phyloP scores from a whole-genome alignment of 2,329 filamentous ascomycete genomes.

The Chrysoporthe austroafricana region DNA sequence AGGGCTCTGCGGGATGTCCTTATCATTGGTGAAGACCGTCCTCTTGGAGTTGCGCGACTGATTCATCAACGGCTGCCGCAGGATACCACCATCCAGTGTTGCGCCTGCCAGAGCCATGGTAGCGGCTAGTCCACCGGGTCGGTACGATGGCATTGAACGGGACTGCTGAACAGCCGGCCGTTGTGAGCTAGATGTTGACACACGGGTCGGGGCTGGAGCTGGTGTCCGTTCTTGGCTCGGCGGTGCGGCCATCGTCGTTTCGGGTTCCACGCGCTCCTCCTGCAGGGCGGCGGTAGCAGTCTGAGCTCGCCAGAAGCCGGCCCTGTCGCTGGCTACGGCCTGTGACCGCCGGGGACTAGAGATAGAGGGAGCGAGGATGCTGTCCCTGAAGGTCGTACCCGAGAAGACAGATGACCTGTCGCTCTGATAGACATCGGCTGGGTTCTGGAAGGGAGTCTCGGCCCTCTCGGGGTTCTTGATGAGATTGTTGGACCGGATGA shows the following conservation, averaged over 20 bases:
- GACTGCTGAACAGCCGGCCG: constrained; percentile 16
- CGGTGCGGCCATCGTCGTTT: background rate
- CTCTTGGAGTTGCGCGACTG: constrained; percentile 47
- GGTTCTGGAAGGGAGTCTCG: constrained; percentile 18
- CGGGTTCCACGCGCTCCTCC: constrained; percentile 3
- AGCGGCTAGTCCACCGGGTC: constrained; percentile 12
- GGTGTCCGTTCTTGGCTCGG: constrained; percentile 5
- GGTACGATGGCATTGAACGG: constrained; percentile 7
- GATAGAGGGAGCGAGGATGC: constrained; percentile 28
- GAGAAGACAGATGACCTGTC: constrained; percentile 38
- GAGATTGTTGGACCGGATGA: constrained; percentile 62
- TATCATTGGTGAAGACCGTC: constrained; percentile 41
- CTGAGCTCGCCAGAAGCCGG: constrained; percentile 28
- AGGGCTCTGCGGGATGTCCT: constrained; percentile 47
- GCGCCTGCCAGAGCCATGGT: constrained; percentile 25
- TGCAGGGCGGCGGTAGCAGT: constrained; percentile 7
- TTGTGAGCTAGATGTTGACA: constrained; percentile 16
- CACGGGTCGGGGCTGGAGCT: constrained; percentile 8
- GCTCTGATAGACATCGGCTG: constrained; percentile 17
- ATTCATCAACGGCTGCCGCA: constrained; percentile 50
- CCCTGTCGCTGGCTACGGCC: constrained; percentile 5
- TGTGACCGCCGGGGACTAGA: constrained; percentile 27
- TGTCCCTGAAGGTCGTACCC: constrained; percentile 36
- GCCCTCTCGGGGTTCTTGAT: constrained; percentile 39
- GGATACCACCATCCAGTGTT: constrained; percentile 37